Evolutionary conservation across 768 basidiomycete species (phyloP).

Genomic region (Boletus vermiculosoides): DNA sequence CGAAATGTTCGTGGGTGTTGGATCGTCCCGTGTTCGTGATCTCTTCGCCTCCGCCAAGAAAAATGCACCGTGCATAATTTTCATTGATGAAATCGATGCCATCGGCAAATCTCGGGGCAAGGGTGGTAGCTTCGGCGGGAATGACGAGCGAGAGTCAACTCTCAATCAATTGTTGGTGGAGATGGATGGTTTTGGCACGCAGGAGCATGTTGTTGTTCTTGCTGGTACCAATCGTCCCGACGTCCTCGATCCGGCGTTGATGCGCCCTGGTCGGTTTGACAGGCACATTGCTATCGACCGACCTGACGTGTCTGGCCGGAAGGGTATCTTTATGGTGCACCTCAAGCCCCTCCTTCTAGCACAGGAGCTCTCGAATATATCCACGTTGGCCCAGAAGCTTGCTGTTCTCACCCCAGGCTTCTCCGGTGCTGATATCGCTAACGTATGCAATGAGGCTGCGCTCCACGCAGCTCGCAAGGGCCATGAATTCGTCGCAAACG

Average conservation of each 20-base stretch:
- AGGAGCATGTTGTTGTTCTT: slow-evolving; percentile 93
- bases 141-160: slow-evolving; percentile 97
- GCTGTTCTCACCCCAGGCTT: slow-evolving; percentile 97
- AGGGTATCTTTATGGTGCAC: slow-evolving; percentile 93
- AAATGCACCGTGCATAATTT: slow-evolving; percentile 97
- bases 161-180: slow-evolving; percentile 97
- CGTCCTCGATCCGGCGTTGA: slow-evolving; percentile 90
- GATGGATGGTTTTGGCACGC: slow-evolving; percentile 99
- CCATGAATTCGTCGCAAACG: slow-evolving; percentile 73
- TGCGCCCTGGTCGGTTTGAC: slow-evolving; percentile 98
- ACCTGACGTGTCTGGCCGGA: slow-evolving; percentile 91
- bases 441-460: slow-evolving; percentile 98
- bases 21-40: slow-evolving; percentile 95
- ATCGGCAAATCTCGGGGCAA: slow-evolving; percentile 92
- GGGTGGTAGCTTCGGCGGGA: slow-evolving; percentile 80
- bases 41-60: slow-evolving; percentile 97
- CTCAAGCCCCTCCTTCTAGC: slow-evolving; percentile 78
- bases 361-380: slow-evolving; percentile 46
- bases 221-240: slow-evolving; percentile 97
- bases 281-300: slow-evolving; percentile 93
- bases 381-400: slow-evolving; percentile 82
- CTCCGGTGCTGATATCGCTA: slow-evolving; percentile 98
- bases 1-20: slow-evolving; percentile 99
- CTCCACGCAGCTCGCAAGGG: slow-evolving; percentile 87
- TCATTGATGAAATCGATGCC: slow-evolving; percentile 99